These are phyloP conservation scores for Mrakia hoshinonis DNA, from an alignment of 768 basidiomycete genomes.

Conservation along the genomic window DNA sequence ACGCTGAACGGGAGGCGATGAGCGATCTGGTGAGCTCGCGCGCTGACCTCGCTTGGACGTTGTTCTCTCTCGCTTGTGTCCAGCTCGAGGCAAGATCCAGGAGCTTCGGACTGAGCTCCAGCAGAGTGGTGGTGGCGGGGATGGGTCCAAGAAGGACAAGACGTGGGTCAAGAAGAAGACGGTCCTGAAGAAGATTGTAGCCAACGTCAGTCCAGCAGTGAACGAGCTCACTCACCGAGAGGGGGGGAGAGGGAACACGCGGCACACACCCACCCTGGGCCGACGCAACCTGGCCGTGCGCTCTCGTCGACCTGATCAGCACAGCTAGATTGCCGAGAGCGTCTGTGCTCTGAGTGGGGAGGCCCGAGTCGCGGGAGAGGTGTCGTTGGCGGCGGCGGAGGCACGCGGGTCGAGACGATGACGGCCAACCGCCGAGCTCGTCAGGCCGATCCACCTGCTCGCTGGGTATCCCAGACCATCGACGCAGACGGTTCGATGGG, in stretches of 20 bases:
- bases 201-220: constrained; percentile 5
- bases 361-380: too few relatives aligned
- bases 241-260: neutral
- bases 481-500: too few relatives aligned
- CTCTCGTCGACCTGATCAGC: neutral
- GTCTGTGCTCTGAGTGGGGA: too few relatives aligned
- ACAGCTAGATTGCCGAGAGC: too few relatives aligned
- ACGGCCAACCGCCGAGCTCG: too few relatives aligned
- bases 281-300: neutral
- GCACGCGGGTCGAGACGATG: too few relatives aligned
- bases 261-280: too few relatives aligned
- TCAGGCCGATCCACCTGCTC: too few relatives aligned
- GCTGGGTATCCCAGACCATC: too few relatives aligned
- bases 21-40: neutral
- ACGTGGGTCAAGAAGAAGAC: constrained; percentile 88
- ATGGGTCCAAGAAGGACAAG: constrained; percentile 69
- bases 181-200: constrained; percentile 86
- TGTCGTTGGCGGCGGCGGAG: too few relatives aligned
- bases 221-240: neutral
- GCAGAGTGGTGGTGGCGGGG: constrained; percentile 54
- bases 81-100: constrained; percentile 44
- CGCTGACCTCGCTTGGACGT: neutral
- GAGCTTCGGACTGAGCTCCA: constrained; percentile 87
- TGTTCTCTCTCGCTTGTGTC: neutral
- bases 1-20: neutral